Percentiles rank a stretch among this genome's conserved stretches.
Conservation (phyloP, 192 early-diverging fungal genomes). For the Linderina pennispora region DNA sequence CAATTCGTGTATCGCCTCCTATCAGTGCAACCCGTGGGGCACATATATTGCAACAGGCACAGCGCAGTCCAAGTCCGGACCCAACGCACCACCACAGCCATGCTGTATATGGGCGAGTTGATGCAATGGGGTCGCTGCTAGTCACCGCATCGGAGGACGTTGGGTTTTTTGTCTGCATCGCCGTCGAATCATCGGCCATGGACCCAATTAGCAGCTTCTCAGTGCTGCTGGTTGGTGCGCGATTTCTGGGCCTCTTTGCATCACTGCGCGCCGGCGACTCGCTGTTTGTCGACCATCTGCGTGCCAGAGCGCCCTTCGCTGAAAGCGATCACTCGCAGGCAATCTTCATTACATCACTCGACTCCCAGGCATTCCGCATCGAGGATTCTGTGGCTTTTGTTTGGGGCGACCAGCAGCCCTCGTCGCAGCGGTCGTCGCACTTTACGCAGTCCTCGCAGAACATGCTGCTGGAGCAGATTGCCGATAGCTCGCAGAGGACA, state of each 20-base stretch:
- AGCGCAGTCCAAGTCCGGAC: too few species aligned
- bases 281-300: slow-evolving; percentile 13
- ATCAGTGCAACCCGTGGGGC: neutral
- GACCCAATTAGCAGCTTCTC: neutral
- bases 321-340: neutral
- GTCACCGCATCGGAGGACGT: slow-evolving; percentile 1
- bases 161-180: slow-evolving; percentile 13
- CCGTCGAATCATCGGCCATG: slow-evolving; percentile 5
- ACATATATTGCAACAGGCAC: too few species aligned
- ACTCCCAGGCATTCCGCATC: slow-evolving; percentile 9
- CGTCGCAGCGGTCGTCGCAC: neutral
- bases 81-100: too few species aligned
- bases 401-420: slow-evolving; percentile 5
- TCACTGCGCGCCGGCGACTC: slow-evolving; percentile 17
- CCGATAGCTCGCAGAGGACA: neutral
- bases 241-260: slow-evolving; percentile 13
- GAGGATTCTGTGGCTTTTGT: slow-evolving; percentile 22
- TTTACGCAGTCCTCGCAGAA: slow-evolving; percentile 26
- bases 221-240: slow-evolving; percentile 8
- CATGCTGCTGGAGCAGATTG: slow-evolving; percentile 21
- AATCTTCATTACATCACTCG: slow-evolving; percentile 6
- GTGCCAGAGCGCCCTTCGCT: neutral
- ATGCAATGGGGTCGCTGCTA: neutral
- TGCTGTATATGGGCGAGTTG: neutral
- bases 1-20: slow-evolving; percentile 7